phyloP scores from a whole-genome alignment of 176 grass and related monocot species.

The Hsuehochloa calcarea region DNA sequence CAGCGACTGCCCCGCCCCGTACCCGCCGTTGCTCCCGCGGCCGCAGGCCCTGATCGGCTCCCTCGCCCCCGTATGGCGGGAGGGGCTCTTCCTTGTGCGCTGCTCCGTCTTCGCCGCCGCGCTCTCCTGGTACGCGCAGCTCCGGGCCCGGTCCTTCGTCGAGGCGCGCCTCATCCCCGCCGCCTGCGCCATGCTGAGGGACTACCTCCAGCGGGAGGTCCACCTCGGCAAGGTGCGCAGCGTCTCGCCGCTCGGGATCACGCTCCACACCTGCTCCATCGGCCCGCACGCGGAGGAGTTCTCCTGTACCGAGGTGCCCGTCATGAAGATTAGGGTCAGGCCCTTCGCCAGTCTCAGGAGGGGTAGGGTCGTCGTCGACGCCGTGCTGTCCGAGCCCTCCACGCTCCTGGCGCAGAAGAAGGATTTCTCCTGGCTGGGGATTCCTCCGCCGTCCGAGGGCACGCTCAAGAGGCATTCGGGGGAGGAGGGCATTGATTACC shows the following conservation, averaged over 20 bases:
- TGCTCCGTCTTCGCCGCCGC: conserved; percentile 81
- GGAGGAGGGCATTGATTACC: conserved; percentile 87
- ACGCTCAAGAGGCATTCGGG: conserved; percentile 49
- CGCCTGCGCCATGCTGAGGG: conserved; percentile 68
- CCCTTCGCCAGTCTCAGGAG: conserved; percentile 78
- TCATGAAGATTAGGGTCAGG: conserved; percentile 74
- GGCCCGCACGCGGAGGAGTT: conserved; percentile 85
- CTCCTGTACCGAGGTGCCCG: conserved; percentile 76
- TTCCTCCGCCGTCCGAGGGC: conserved; percentile 57
- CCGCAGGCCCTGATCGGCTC: conserved; percentile 59
- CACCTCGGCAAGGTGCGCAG: conserved; percentile 80
- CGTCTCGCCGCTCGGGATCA: conserved; percentile 84
- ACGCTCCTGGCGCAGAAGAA: conserved; percentile 74
- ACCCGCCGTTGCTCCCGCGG: conserved; percentile 30
- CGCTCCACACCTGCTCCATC: conserved; percentile 83
- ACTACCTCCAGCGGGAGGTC: conserved; percentile 81
- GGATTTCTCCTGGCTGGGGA: conserved; percentile 95
- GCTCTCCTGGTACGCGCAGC: conserved; percentile 75
- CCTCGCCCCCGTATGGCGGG: conserved; percentile 64
- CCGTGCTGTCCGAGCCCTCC: conserved; percentile 72
- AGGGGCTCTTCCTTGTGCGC: conserved; percentile 85
- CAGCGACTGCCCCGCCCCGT: conserved; percentile 37
- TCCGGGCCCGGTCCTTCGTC: conserved; percentile 65
- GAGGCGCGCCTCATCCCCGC: conserved; percentile 79
- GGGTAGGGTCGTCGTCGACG: conserved; percentile 85